Evolutionary conservation across 1,139 yeast species (phyloP), one percentile per base, ranked within the genome.

Genomic region (Nakaseomyces delphensis): DNA sequence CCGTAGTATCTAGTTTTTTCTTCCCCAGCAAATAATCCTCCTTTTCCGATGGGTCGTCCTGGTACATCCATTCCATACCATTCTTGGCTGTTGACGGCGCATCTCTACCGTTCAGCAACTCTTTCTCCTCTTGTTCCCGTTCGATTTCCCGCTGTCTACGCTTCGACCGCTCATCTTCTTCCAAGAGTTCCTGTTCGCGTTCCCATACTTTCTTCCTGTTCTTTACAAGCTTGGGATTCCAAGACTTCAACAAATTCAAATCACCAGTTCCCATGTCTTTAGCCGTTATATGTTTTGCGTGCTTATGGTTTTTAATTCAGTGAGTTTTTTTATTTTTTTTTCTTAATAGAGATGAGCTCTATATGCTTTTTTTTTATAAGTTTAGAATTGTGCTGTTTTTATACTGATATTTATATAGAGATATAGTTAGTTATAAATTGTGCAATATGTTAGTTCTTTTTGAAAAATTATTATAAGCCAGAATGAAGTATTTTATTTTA

Each of bases 151-250:
- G 68, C 48, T 77, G 77, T 36, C 83, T 68, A 53, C 80, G 80
- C 46, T 77, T 72, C 35, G 81, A 77, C 54, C 75, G 74, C 54
- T 77, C 75, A 44, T 81, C 74, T 56, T 86, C 95, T 24, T 76
- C 75, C 8, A 86, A 66, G 18, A 84, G 79, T 41, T 80, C 81
- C 56, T 86, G 89, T 57, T 91, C 97, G 45, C 70, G 73, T 53
- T 79, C 72, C 94, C 95, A 83, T 27, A 89, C 91, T 57, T 80
- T 83, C 53, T 79, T 81, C 64, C 83, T 89, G 68, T 91, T 91
- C 63, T 83, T 83, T 54, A 83, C 69, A 41, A 85, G 69, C 35
- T 84, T 89, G 3, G 97, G 96, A 61, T 89, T 87, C 97, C 97
- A 91, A 46, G 97, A 89, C 62, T 91, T 91, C 64, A 89, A 83